Base-by-base conservation (phyloP, 2,329 filamentous ascomycete genomes). In the Penicillium concentricum region DNA sequence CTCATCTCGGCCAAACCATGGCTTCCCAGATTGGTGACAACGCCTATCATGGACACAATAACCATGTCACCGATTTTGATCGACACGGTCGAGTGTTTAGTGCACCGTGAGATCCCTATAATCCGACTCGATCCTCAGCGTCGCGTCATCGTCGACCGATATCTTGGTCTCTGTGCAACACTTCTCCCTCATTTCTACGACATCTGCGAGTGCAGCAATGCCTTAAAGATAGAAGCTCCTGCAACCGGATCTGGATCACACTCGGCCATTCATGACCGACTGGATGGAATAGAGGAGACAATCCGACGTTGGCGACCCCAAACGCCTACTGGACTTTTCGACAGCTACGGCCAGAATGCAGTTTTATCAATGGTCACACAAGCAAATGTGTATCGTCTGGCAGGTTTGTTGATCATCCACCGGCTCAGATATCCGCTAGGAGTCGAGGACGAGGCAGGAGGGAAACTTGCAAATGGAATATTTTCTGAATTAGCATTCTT, bases 101-200 rank as follows among this genome's bases (percentile, higher is more conserved):
- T 68, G 7, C 63, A 65, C 44, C 67, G 72, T 32, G 65, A 73
- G 42, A 45, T 71, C 5, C 71, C 72, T 15, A 64, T 72, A 34
- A 62, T 73, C 8, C 63, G 64, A 52, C 62, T 68, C 28, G 53
- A 57, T 8, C 28, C 34, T n/a, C 50, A 60, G 5, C 58, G 60
- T 20, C 59, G 57, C 42, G 39, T 61, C 37, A 60, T 69, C 32
- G 62, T 72, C 18, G 69, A 74, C 50, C 65, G 69, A 28, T 67
- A 65, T 41, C 63, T 62, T 7, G 72, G 72, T 18, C 44, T 73
- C 8, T 68, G 63, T 37, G 61, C 64, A 2, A 65, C 69, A 2
- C 61, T 73, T 9, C 53, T 74, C 4, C 68, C 70, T 24, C 57
- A 71, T n/a, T 51, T 74, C 2, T 70, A 72, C 49, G 69, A 73